These are phyloP conservation scores for Exophiala bonariae DNA, from an alignment of 2,329 filamentous ascomycete genomes.

Conservation along the genomic window DNA sequence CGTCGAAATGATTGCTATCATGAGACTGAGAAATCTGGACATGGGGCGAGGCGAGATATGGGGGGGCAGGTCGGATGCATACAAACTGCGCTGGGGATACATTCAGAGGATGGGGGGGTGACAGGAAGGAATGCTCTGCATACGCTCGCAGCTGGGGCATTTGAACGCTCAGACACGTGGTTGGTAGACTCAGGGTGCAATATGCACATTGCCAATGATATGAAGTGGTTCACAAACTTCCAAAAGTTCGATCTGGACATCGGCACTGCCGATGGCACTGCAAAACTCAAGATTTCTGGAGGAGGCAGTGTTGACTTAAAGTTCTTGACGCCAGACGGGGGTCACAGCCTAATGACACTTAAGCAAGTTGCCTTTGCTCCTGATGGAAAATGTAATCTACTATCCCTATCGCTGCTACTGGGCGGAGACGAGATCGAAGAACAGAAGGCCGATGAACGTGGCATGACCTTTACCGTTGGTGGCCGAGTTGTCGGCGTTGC, in stretches of 20 bases:
- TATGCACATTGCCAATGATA: slow-evolving; percentile 9
- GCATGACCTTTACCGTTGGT: neutral
- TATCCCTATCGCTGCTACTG: neutral
- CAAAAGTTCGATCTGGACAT: neutral
- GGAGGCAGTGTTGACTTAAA: neutral
- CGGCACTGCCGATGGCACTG: slow-evolving; percentile 1
- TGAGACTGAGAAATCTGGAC: no score
- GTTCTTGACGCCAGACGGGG: neutral
- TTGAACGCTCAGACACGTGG: slow-evolving; percentile 1
- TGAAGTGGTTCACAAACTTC: slow-evolving; percentile 5
- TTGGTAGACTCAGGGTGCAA: slow-evolving; percentile 3
- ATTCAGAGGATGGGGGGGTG: neutral
- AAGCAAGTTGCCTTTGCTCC: slow-evolving; percentile 3
- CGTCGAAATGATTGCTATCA: no score
- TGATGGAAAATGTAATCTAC: neutral
- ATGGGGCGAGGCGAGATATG: no score
- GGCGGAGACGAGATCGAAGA: neutral
- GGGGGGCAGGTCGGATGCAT: no score
- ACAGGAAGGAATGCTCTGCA: neutral
- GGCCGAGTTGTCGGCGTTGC: neutral
- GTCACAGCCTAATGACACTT: neutral
- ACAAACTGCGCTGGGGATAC: no score
- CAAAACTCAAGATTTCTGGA: neutral
- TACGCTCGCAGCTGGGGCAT: neutral
- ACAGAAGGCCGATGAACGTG: neutral